Base-by-base conservation (phyloP, 345 rosid species). In the Arabidopsis arenosa region DNA sequence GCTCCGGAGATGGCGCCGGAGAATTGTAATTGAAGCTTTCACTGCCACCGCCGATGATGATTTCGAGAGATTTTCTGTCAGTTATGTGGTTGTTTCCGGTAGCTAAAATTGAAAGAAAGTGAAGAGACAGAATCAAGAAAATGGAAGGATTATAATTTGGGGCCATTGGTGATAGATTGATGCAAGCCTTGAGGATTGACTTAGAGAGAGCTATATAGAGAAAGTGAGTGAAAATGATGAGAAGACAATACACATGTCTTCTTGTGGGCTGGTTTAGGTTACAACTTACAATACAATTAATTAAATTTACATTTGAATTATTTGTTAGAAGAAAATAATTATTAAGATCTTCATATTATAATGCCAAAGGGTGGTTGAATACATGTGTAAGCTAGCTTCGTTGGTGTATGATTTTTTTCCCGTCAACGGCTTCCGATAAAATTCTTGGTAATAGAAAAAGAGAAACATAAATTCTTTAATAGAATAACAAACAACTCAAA, bases 231-330 rank as follows among this genome's bases (percentile, higher is more conserved):
- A 44, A 58, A 43, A 26, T 62, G 57, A 3, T 52, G 48, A 12
- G 26, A 76, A 76, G 80, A 62, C 75, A 76, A 63, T 44, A 71
- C 70, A 53, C 61, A 61, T 76, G 68, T 75, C 44, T 61, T 32
- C 26, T 68, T 48, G 40, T 53, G 18, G 45, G 44, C 28, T 53
- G 61, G 43, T 23, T 47, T 58, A 12, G 41, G 65, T n/a, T 15
- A 6, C 9, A 2, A 47, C 13, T n/a, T 15, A 6, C 9, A 2
- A 56, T 18, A 48, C 9, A 51, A 33, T 61, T 60, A 32, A 32
- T 23, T 43, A 21, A 52, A 62, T 60, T 12, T 35, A 49, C 44
- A 62, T n/a, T 1, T 44, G 57, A 76, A 76, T 69, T 17, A 52
- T 68, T 44, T n/a, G 58, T 44, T 44, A 15, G 70, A 62, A 58